A percentile compares a stretch with the other conserved stretches of the same genome.
Conservation (phyloP, 805 yeast species). For the Starmerella cellae region DNA sequence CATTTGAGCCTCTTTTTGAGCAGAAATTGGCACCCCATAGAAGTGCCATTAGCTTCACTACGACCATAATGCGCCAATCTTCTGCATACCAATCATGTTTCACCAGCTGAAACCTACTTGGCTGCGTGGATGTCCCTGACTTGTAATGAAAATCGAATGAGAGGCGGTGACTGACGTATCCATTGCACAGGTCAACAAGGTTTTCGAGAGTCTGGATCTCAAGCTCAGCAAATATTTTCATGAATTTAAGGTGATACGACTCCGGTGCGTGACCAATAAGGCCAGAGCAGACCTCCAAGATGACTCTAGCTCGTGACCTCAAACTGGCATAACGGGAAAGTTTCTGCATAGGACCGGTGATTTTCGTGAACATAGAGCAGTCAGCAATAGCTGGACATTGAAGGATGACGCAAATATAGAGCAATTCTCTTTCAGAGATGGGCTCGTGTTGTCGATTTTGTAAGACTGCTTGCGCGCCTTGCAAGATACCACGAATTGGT, state of each 20-base stretch:
- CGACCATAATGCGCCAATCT: slow-evolving; percentile 70
- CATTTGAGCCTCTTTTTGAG: slow-evolving; percentile 10
- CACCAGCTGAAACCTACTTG: slow-evolving; percentile 12
- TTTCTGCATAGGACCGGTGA: slow-evolving; percentile 24
- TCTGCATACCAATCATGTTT: slow-evolving; percentile 48
- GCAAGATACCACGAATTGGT: slow-evolving; percentile 23
- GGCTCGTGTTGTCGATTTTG: slow-evolving; percentile 17
- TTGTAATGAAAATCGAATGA: slow-evolving; percentile 29
- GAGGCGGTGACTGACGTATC: slow-evolving; percentile 67
- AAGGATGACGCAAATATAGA: slow-evolving; percentile 18
- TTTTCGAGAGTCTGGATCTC: slow-evolving; percentile 34
- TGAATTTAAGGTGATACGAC: not conserved
- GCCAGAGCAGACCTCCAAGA: slow-evolving; percentile 58
- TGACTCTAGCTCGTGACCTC: slow-evolving; percentile 40
- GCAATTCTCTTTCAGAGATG: slow-evolving; percentile 14
- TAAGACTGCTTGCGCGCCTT: slow-evolving; percentile 22
- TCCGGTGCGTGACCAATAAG: slow-evolving; percentile 34
- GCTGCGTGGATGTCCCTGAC: slow-evolving; percentile 11
- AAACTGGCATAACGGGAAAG: slow-evolving; percentile 21
- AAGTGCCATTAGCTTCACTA: slow-evolving; percentile 44
- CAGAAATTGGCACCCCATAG: slow-evolving; percentile 40
- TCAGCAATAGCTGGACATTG: slow-evolving; percentile 21
- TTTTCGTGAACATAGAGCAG: slow-evolving; percentile 24
- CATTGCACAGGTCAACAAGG: slow-evolving; percentile 55
- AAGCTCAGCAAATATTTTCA: slow-evolving; percentile 29